Base-by-base conservation (phyloP, 768 basidiomycete genomes). In the Agrocybe pediades region DNA sequence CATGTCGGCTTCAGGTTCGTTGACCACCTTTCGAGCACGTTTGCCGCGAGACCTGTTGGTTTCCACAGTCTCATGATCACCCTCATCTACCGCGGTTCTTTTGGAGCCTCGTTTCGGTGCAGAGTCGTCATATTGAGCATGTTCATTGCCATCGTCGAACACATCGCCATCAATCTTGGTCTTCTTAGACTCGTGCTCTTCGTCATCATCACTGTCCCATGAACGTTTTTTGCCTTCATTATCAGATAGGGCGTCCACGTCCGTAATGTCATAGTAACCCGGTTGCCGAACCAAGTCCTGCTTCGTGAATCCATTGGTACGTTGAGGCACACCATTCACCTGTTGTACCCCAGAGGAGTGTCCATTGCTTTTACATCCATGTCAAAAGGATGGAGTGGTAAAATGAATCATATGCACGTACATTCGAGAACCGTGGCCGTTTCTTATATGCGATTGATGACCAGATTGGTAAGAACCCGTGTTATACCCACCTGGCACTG, bases 21-120 rank as follows among this genome's bases (percentile, higher is more conserved):
- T 16, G 80, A 81, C 46, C n/a, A 81, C 73, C 65, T 85, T 81
- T n/a, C 80, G 75, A 19, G 79, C 76, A 26, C 82, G 74, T 65
- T 84, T 84, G 52, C 82, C 85, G 40, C 76, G 74, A 9, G 69
- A 66, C 20, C 67, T 71, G 21, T 67, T 73, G 26, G 71, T 62
- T 9, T 67, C 57, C 33, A 66, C 57, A 39, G 77, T 76, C n/a
- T 70, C 68, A 16, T 79, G 80, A 19, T 82, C 80, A 26, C 77
- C 75, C 21, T 72, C 71, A 24, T 72, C 77, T 15, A 54, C 55
- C 30, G 80, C 66, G 41, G 69, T 73, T 47, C 84, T 78, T 65
- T 84, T 85, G 41, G 77, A 74, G 9, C 77, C 79, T 51, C 82
- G 79, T 53, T 68, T 73, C 21, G 63, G 64, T 15, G 60, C 45